These are phyloP conservation scores for Penicillium fimorum DNA, from an alignment of 495 filamentous ascomycete genomes.

Conservation along the genomic window DNA sequence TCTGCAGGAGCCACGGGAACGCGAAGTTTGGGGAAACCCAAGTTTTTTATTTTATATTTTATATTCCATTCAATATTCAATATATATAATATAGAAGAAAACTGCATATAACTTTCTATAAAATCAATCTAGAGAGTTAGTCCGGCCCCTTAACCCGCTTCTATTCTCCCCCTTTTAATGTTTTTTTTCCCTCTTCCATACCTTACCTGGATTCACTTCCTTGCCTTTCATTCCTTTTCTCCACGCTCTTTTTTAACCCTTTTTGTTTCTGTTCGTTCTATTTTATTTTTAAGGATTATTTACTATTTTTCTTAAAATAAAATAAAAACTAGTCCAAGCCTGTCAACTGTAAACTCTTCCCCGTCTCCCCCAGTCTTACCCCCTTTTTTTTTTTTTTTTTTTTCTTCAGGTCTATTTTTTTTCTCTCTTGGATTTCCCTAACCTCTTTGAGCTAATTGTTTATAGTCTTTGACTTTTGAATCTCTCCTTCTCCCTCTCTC, in stretches of 20 bases:
- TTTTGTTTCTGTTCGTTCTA: constrained; percentile 10
- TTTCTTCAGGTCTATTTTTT: constrained; percentile 32
- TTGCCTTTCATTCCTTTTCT: constrained; percentile 29
- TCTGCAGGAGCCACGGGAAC: constrained; percentile 31
- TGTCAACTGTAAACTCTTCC: constrained; percentile 24
- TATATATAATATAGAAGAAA: not conserved
- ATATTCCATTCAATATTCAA: not conserved
- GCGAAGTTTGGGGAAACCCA: constrained; percentile 6
- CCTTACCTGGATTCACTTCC: constrained; percentile 34
- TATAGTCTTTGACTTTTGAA: constrained; percentile 19
- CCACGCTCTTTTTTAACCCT: constrained; percentile 18
- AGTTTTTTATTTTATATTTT: not conserved
- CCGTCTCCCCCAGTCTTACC: constrained; percentile 28
- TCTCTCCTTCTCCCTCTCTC: constrained; percentile 28
- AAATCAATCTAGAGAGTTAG: not conserved
- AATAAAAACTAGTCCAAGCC: constrained; percentile 5
- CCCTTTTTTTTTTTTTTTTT: constrained; percentile 40
- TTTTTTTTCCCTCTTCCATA: constrained; percentile 19
- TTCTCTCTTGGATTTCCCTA: constrained; percentile 24
- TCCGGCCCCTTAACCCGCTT: constrained; percentile 13
- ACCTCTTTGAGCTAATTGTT: constrained; percentile 32
- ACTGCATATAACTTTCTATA: not conserved
- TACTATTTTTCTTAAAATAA: not conserved
- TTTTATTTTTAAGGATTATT: constrained; percentile 14
- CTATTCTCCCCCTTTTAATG: constrained; percentile 14